These are phyloP conservation scores for Globisporangium canariense DNA, from an alignment of 352 stramenopile genomes.

Conservation along the genomic window DNA sequence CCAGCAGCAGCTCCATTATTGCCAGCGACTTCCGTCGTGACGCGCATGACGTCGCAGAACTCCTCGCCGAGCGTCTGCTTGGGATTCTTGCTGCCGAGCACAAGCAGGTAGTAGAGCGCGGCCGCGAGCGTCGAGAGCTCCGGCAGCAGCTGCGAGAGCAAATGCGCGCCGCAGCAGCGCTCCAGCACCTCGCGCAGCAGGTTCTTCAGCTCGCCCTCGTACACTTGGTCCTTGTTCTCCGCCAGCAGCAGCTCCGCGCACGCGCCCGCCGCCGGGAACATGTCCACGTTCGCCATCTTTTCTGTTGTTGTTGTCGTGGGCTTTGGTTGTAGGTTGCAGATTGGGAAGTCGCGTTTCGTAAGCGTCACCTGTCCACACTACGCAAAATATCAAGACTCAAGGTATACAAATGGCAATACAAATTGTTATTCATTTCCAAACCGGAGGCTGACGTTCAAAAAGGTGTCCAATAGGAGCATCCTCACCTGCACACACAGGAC, in stretches of 20 bases:
- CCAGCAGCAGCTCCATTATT: neutral
- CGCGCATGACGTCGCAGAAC: slow-evolving; percentile 80
- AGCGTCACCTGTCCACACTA: neutral
- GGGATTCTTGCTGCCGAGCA: slow-evolving; percentile 47
- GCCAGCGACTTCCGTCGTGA: slow-evolving; percentile 22
- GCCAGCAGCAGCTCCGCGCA: slow-evolving; percentile 76
- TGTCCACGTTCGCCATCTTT: slow-evolving; percentile 4
- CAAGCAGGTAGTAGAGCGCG: slow-evolving; percentile 66
- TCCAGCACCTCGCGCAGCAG: slow-evolving; percentile 73
- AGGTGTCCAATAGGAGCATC: no score
- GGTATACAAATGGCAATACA: no score
- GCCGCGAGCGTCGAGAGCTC: slow-evolving; percentile 62
- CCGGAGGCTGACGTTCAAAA: no score
- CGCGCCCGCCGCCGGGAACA: slow-evolving; percentile 55
- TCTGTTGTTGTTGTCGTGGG: neutral
- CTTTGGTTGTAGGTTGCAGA: neutral
- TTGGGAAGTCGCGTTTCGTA: neutral
- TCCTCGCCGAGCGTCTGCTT: slow-evolving; percentile 86
- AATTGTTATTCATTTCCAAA: no score
- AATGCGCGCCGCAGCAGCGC: slow-evolving; percentile 56
- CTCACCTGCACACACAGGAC: no score
- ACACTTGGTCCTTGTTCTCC: slow-evolving; percentile 70
- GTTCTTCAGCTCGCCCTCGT: slow-evolving; percentile 70
- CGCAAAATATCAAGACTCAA: no score
- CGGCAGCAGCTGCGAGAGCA: slow-evolving; percentile 77